These are phyloP conservation scores for Phtheirospermum japonicum DNA, from an alignment of 257 asterid species.

Conservation along the genomic window DNA sequence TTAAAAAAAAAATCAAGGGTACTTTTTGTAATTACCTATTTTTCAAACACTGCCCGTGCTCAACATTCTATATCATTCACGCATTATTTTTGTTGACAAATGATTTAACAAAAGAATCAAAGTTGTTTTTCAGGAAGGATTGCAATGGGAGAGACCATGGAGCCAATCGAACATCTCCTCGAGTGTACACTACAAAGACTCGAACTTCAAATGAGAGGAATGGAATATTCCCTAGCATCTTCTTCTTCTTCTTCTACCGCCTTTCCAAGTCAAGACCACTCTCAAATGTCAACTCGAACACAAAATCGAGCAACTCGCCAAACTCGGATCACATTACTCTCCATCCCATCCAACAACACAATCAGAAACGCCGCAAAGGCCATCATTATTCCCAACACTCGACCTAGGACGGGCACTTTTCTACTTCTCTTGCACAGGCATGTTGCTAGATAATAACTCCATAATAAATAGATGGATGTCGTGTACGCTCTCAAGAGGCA, in stretches of 20 bases:
- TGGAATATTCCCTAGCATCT: constrained; percentile 47
- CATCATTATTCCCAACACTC: constrained; percentile 19
- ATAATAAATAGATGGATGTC: too few species aligned
- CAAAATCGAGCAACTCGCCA: constrained; percentile 35
- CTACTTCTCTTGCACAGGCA: constrained; percentile 55
- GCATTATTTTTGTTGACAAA: too few species aligned
- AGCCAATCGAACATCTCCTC: constrained; percentile 1
- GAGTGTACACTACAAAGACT: constrained; percentile 33
- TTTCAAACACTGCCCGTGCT: background rate
- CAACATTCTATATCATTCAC: too few species aligned
- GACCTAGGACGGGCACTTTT: constrained; percentile 38
- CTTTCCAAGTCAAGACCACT: constrained; percentile 28
- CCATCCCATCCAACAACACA: constrained; percentile 34
- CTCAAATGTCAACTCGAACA: too few species aligned
- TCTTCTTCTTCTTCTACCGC: constrained; percentile 35
- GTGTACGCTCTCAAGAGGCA: too few species aligned
- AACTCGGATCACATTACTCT: constrained; percentile 22
- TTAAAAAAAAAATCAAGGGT: too few species aligned
- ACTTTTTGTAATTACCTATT: too few species aligned
- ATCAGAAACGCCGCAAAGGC: constrained; percentile 27
- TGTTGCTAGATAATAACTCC: constrained; percentile 26
- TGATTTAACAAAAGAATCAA: background rate
- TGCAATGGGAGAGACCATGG: constrained; percentile 66
- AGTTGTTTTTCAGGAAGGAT: constrained; percentile 42
- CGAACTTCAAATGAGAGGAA: constrained; percentile 55